Evolutionary conservation across 1,284 basidiomycete species (phyloP).

Genomic region (Schizophyllum commune): DNA sequence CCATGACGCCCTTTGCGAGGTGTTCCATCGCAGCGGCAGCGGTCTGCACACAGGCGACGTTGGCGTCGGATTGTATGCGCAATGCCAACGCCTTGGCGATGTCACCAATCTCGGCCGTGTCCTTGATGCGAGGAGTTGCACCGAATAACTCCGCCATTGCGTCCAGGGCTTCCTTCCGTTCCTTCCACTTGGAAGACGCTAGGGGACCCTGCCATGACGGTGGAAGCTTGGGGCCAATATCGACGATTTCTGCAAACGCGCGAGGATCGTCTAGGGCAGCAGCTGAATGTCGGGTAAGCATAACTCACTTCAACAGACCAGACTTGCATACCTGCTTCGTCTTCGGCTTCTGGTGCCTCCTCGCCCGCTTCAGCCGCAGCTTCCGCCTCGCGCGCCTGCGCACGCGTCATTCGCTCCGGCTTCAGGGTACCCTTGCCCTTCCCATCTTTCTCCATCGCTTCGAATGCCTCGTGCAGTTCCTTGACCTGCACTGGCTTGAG

Average conservation of each 20-base stretch:
- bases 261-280: constrained; percentile 66
- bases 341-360: constrained; percentile 22
- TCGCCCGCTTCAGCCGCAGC: constrained; percentile 36
- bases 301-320: not conserved
- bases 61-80: constrained; percentile 85
- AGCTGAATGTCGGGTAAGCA: not conserved
- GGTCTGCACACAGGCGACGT: constrained; percentile 91
- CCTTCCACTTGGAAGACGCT: constrained; percentile 96
- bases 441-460: constrained; percentile 73
- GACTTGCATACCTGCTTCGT: constrained; percentile 20
- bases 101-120: constrained; percentile 67
- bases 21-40: constrained; percentile 85
- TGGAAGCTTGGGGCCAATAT: constrained; percentile 73
- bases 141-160: constrained; percentile 72
- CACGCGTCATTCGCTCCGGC: constrained; percentile 75
- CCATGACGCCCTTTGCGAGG: constrained; percentile 78
- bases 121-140: constrained; percentile 71
- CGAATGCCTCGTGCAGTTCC: constrained; percentile 90
- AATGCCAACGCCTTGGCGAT: constrained; percentile 72
- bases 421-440: constrained; percentile 78
- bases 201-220: constrained; percentile 67
- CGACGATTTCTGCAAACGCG: constrained; percentile 77
- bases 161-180: constrained; percentile 89
- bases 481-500: constrained; percentile 98
- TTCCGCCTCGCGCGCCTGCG: constrained; percentile 51